Conservation (phyloP, 2,329 filamentous ascomycete genomes). For the Cladorrhinum sp. region DNA sequence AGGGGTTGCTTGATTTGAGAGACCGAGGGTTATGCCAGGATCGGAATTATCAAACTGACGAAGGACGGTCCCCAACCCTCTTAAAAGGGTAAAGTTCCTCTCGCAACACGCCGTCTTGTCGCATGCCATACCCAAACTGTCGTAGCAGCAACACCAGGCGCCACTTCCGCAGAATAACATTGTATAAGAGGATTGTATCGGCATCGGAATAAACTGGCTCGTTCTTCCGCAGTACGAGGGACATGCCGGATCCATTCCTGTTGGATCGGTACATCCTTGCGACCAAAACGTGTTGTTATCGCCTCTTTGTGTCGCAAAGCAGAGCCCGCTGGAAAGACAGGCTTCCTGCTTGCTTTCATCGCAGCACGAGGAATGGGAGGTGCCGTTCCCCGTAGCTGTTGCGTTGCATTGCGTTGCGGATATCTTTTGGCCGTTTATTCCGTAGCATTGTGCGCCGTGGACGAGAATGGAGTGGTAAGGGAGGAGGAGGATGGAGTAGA, state of each 20-base stretch:
- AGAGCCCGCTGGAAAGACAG: slow-evolving; percentile 24
- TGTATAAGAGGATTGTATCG: slow-evolving; percentile 21
- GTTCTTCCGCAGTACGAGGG: slow-evolving; percentile 23
- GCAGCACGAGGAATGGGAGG: slow-evolving; percentile 23
- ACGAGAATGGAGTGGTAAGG: not conserved
- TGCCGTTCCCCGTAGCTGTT: slow-evolving; percentile 15
- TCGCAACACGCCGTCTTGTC: slow-evolving; percentile 21
- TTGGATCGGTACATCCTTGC: slow-evolving; percentile 24
- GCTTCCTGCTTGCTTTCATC: slow-evolving; percentile 25
- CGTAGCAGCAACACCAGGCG: slow-evolving; percentile 25
- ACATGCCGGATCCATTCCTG: slow-evolving; percentile 23
- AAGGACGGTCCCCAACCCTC: slow-evolving; percentile 19
- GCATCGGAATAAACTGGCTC: slow-evolving; percentile 20
- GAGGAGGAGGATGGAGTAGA: not conserved
- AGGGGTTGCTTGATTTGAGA: not conserved
- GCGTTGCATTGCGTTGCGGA: slow-evolving; percentile 17
- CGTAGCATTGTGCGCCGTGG: slow-evolving; percentile 23
- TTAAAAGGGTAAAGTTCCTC: slow-evolving; percentile 21
- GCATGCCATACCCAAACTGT: slow-evolving; percentile 22
- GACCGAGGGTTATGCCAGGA: not conserved
- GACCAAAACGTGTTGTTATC: slow-evolving; percentile 26
- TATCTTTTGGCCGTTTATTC: slow-evolving; percentile 23
- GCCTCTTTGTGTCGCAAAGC: slow-evolving; percentile 19
- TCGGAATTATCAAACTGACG: slow-evolving; percentile 18
- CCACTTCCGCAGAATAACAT: slow-evolving; percentile 19